Evolutionary conservation across 805 yeast genomes (phyloP).

Genomic region (Candida nemodendra): DNA sequence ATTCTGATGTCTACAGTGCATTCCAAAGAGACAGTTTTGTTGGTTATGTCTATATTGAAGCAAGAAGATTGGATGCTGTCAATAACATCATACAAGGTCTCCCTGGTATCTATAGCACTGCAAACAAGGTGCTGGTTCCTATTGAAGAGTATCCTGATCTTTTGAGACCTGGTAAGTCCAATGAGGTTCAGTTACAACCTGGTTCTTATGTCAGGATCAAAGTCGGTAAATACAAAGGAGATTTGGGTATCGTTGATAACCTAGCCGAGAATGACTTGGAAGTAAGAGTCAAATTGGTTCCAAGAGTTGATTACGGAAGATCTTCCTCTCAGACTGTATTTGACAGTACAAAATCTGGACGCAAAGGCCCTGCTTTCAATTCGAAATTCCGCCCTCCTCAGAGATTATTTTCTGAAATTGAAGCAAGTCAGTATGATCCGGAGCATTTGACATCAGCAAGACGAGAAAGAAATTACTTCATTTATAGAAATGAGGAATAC

Average conservation of each 20-base stretch:
- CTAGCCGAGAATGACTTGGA: slow-evolving; percentile 93
- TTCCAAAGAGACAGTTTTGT: slow-evolving; percentile 92
- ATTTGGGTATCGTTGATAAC: slow-evolving; percentile 89
- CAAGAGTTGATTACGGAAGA: slow-evolving; percentile 89
- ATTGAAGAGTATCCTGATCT: slow-evolving; percentile 93
- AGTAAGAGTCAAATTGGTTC: slow-evolving; percentile 89
- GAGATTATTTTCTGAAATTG: slow-evolving; percentile 81
- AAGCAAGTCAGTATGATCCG: slow-evolving; percentile 83
- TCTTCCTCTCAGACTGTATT: slow-evolving; percentile 32
- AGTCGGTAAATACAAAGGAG: slow-evolving; percentile 90
- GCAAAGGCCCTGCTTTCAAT: slow-evolving; percentile 45
- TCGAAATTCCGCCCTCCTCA: slow-evolving; percentile 79
- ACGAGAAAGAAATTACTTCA: slow-evolving; percentile 56
- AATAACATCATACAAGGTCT: slow-evolving; percentile 85
- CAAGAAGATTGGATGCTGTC: slow-evolving; percentile 89
- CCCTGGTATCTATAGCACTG: slow-evolving; percentile 68
- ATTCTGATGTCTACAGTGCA: slow-evolving; percentile 80
- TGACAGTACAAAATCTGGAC: slow-evolving; percentile 31
- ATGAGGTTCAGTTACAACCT: slow-evolving; percentile 84
- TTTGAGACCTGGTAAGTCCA: slow-evolving; percentile 82
- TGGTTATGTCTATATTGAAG: slow-evolving; percentile 93
- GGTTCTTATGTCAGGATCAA: slow-evolving; percentile 90
- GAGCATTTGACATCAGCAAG: slow-evolving; percentile 63
- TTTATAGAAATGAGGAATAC: slow-evolving; percentile 86
- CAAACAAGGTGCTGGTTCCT: slow-evolving; percentile 81